Evolutionary conservation across 441 rosid genomes (phyloP).

Genomic region (Pelargonium australe): DNA sequence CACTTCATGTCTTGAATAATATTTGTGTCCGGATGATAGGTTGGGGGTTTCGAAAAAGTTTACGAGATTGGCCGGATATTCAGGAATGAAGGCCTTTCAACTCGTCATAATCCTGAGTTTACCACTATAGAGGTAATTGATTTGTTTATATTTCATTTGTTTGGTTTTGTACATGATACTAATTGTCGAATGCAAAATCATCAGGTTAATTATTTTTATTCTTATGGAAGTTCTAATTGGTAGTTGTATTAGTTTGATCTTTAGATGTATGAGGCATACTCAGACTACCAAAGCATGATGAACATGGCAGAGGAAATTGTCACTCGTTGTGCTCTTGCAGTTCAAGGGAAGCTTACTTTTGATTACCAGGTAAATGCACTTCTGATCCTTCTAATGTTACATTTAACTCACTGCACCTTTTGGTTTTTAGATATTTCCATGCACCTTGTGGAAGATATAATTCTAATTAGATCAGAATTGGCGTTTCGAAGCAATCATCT

Average conservation of each 20-base stretch:
- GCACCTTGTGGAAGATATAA: too few species aligned
- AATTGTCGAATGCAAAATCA: slow-evolving; percentile 1
- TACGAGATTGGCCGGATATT: slow-evolving; percentile 95
- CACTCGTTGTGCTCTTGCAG: slow-evolving; percentile 71
- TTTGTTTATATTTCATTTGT: slow-evolving; percentile 15
- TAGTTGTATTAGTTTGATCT: slow-evolving; percentile 29
- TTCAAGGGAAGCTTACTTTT: slow-evolving; percentile 62
- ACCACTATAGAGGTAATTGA: slow-evolving; percentile 87
- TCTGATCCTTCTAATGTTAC: neutral
- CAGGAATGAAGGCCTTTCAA: slow-evolving; percentile 91
- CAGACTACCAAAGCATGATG: slow-evolving; percentile 94
- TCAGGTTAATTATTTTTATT: neutral
- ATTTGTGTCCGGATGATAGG: slow-evolving; percentile 38
- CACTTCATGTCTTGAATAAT: slow-evolving; percentile 9
- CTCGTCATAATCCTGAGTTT: slow-evolving; percentile 98
- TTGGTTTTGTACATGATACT: slow-evolving; percentile 14
- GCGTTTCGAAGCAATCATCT: too few species aligned
- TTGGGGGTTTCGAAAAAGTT: slow-evolving; percentile 95
- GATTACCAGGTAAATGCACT: slow-evolving; percentile 65
- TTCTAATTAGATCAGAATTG: too few species aligned
- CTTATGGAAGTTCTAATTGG: slow-evolving; percentile 22
- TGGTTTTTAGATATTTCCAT: neutral
- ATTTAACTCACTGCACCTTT: neutral
- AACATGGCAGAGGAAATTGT: slow-evolving; percentile 83
- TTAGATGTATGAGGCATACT: slow-evolving; percentile 96